These are phyloP conservation scores for Hydnum rufescens DNA, from an alignment of 768 basidiomycete genomes.

Conservation along the genomic window DNA sequence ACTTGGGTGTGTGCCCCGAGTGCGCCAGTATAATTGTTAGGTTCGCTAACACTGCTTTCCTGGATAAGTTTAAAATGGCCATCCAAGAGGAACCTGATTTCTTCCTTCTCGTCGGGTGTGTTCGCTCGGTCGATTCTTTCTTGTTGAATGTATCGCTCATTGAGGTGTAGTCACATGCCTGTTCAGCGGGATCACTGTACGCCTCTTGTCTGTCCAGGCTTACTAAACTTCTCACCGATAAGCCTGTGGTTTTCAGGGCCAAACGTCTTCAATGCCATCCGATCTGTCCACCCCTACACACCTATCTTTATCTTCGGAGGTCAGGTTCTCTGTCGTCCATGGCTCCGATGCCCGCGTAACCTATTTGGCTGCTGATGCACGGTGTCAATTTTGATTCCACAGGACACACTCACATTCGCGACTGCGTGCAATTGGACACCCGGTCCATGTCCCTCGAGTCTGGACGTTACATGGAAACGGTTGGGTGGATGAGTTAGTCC, in stretches of 20 bases:
- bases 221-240: not conserved
- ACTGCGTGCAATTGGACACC: constrained; percentile 53
- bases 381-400: no score
- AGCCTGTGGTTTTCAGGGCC: constrained; percentile 30
- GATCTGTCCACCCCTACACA: constrained; percentile 46
- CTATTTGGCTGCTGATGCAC: not conserved
- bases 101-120: constrained; percentile 53
- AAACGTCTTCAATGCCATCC: constrained; percentile 49
- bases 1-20: constrained; percentile 42
- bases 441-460: constrained; percentile 67
- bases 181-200: constrained; percentile 45
- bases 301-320: constrained; percentile 76
- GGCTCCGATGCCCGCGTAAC: not conserved
- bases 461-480: constrained; percentile 83
- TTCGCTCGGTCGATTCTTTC: not conserved
- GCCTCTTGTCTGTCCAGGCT: constrained; percentile 11
- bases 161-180: constrained; percentile 54
- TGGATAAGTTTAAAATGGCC: constrained; percentile 31
- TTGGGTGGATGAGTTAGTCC: constrained; percentile 49
- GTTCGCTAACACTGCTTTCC: not conserved
- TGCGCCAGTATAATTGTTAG: not conserved
- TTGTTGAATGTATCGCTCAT: constrained; percentile 1
- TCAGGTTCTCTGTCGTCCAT: no score
- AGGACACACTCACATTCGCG: constrained; percentile 66
- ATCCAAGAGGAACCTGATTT: constrained; percentile 67